Percentiles rank a stretch among this genome's conserved stretches.
These are phyloP conservation scores for Cetraspora pellucida DNA, from an alignment of 192 early-diverging fungal genomes.

Conservation along the genomic window DNA sequence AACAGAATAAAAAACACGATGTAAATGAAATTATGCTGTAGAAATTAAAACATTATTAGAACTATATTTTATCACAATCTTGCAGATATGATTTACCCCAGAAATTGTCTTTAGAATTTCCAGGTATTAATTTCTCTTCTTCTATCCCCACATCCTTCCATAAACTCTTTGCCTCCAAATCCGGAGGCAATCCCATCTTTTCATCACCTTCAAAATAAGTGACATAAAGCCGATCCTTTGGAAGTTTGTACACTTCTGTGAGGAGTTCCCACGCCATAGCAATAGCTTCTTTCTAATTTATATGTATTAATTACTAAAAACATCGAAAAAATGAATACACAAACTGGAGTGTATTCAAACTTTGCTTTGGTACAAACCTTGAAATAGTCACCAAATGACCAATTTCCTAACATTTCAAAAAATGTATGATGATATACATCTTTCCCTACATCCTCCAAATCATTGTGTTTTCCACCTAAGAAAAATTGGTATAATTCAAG, in stretches of 20 bases:
- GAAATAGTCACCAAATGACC: slow-evolving; percentile 99
- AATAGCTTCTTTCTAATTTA: slow-evolving; percentile 80
- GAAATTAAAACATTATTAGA: neutral
- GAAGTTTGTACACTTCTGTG: slow-evolving; percentile 80
- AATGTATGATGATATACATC: slow-evolving; percentile 99
- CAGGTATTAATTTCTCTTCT: slow-evolving; percentile 82
- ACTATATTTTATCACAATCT: neutral
- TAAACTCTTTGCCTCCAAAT: slow-evolving; percentile 87
- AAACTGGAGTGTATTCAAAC: neutral
- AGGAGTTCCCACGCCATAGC: slow-evolving; percentile 90
- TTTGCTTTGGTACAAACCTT: slow-evolving; percentile 58
- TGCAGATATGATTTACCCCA: slow-evolving; percentile 68
- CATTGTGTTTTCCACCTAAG: slow-evolving; percentile 96
- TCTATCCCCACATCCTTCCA: slow-evolving; percentile 91
- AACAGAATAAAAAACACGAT: slow-evolving; percentile 12
- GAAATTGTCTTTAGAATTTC: slow-evolving; percentile 94
- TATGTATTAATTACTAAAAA: slow-evolving; percentile 7
- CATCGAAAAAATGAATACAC: neutral
- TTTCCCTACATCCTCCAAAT: slow-evolving; percentile 97
- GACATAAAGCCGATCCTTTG: slow-evolving; percentile 89
- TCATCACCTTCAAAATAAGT: slow-evolving; percentile 96
- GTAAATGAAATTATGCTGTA: neutral
- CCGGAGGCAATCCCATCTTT: slow-evolving; percentile 75
- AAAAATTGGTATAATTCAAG: neutral
- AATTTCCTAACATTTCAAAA: slow-evolving; percentile 99